Base-by-base conservation (phyloP, 2,329 filamentous ascomycete genomes). In the Verticillium nonalfalfae region DNA sequence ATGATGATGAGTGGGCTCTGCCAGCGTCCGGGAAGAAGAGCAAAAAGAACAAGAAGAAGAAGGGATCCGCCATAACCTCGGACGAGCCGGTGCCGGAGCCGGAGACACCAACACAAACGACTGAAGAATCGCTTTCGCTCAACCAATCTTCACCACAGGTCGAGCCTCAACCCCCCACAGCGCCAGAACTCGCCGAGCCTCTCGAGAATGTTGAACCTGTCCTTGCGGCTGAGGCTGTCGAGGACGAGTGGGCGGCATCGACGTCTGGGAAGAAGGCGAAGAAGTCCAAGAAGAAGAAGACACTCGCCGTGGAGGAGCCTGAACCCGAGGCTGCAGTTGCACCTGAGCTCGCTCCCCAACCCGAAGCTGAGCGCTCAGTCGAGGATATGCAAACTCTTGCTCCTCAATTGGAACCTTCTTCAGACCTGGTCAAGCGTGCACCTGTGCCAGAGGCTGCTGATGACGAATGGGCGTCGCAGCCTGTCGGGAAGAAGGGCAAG, bases 1-100 rank as follows among this genome's bases (percentile, higher is more conserved):
- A 33, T 18, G 63, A 64, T 11, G 63, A 63, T 21, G 33, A 61
- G 54, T 61, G 59, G 56, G 26, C 63, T 13, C 55, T 63, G 18
- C 61, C 67, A 10, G 58, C 64, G 50, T 59, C 64, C 39, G 54
- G 66, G 58, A 71, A 70, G 62, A 71, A 70, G 61, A 60, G 59
- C 45, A 63, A 66, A 38, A 66, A 65, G 50, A 62, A 65, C 56
- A 63, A 62, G 60, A 66, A 66, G 36, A 59, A 59, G 58, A 54
- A 50, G 26, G 26, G 34, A 35, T n/a, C 56, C 34, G 56, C 35
- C 34, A 18, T 38, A 4, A 31, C 13, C 34, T 38, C 14, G 11
- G 56, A 58, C 34, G 56, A 58, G 21, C 26, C 54, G 5, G 45
- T 26, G 11, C 34, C 26, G 6, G 56, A 58, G 21, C 26, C 54